Base-by-base conservation (phyloP, 495 filamentous ascomycete species). In the Recurvomyces mirabilis region DNA sequence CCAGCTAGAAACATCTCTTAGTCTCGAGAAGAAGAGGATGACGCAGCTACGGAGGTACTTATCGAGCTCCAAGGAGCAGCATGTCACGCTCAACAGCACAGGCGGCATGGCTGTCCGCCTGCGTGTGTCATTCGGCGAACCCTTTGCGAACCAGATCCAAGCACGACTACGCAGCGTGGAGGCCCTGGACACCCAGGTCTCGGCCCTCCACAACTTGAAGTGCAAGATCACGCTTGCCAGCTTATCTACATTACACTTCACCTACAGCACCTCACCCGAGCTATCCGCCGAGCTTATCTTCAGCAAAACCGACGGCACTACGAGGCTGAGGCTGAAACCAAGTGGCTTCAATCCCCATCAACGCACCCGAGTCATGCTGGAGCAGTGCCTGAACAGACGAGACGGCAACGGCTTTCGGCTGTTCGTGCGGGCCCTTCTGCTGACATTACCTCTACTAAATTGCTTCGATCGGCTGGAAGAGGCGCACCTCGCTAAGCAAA, bases 291-390 rank as follows among this genome's bases (percentile, higher is more conserved):
- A 54, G 19, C 53, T 72, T 23, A 41, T 52, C 36, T 69, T 71
- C 47, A 32, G 48, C 10, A 7, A 19, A 25, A 46, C 43, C 10
- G 55, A 61, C 25, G 33, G 26, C 3, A 29, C 21, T 10, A 28
- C 66, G 57, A 54, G 38, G 37, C 49, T 86, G 10, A 46, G 54
- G 11, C 66, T 96, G 18, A 72, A 79, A 17, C 55, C 56, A 17
- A 67, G 67, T 12, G 36, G 32, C 28, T 38, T n/a, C 18, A 93
- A 86, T 49, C 88, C 88, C 0, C 87, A 94, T 57, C 67, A 81
- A 33, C 75, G 82, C 13, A 77, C 87, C 15, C 64, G 74, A 26
- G 75, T 82, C 41, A 64, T 73, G 22, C 66, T 95, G 11, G 72
- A 70, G 5, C 65, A 65, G 14, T 64, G 74, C 28, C 61, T 91